A percentile compares a stretch with the other conserved stretches of the same genome.
phyloP scores from a whole-genome alignment of 768 basidiomycete genomes.

The Pleurotus djamor region DNA sequence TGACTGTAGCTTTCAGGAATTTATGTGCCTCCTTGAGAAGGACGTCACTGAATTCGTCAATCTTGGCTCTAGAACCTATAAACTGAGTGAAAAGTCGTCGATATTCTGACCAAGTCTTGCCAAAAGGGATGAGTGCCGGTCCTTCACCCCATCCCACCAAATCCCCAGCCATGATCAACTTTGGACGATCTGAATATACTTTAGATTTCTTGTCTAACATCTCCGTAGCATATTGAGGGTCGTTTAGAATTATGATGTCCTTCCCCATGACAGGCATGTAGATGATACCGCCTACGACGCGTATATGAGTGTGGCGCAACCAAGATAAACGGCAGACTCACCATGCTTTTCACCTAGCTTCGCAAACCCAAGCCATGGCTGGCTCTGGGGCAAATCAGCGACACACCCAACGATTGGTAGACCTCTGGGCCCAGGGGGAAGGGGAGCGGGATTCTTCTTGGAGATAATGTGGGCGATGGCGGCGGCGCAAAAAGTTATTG shows the following conservation, averaged over 20 bases:
- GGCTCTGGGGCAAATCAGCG: conserved; percentile 46
- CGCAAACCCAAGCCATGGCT: conserved; percentile 51
- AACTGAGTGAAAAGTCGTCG: conserved; percentile 16
- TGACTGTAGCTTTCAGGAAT: conserved; percentile 10
- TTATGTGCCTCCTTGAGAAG: conserved; percentile 11
- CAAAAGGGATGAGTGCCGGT: conserved; percentile 13
- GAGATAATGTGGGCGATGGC: not conserved
- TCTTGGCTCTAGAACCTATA: conserved; percentile 16
- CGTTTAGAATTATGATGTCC: conserved; percentile 25
- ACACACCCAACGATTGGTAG: conserved; percentile 55
- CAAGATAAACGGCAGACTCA: not conserved
- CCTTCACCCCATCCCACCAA: conserved; percentile 17
- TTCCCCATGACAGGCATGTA: conserved; percentile 23
- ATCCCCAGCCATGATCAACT: conserved; percentile 27
- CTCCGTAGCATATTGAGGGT: conserved; percentile 18
- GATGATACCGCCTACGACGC: conserved; percentile 27
- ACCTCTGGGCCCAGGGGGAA: conserved; percentile 52
- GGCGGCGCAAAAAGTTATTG: not conserved
- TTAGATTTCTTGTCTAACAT: conserved; percentile 28
- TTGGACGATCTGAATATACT: conserved; percentile 16
- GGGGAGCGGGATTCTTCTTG: conserved; percentile 15
- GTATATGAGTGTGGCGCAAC: not conserved
- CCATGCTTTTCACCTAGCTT: conserved; percentile 33
- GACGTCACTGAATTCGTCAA: conserved; percentile 12
- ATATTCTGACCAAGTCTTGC: conserved; percentile 15